These are phyloP conservation scores for Clarireedia sp. DNA, from an alignment of 2,329 filamentous ascomycete species.

Conservation along the genomic window DNA sequence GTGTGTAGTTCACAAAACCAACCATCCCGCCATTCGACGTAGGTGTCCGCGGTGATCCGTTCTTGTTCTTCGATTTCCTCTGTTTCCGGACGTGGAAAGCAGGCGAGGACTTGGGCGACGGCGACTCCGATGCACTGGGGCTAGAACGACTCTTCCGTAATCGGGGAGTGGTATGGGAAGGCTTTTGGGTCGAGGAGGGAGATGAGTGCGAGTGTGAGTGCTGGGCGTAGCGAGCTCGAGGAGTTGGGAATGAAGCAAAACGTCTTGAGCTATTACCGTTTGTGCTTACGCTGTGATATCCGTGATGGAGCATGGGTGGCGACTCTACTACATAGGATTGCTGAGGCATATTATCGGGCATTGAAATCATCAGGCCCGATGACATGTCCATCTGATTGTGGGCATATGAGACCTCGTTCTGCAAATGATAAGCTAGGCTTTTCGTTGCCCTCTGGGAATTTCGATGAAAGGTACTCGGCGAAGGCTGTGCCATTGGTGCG, in stretches of 20 bases:
- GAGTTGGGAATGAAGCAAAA: conserved; percentile 1
- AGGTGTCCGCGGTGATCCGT: conserved; percentile 32
- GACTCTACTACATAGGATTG: conserved; percentile 20
- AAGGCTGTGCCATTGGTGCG: conserved; percentile 23
- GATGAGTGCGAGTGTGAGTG: conserved; percentile 7
- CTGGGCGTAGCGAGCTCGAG: neutral
- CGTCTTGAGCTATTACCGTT: conserved; percentile 3
- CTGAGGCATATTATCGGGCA: conserved; percentile 17
- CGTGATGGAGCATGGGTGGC: conserved; percentile 16
- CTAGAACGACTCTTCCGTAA: conserved; percentile 7
- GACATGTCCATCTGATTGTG: conserved; percentile 16
- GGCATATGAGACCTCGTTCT: conserved; percentile 23
- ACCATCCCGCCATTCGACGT: conserved; percentile 31
- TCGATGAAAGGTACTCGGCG: conserved; percentile 20
- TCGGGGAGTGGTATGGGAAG: neutral
- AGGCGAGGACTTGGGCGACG: conserved; percentile 10
- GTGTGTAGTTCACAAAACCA: conserved; percentile 86
- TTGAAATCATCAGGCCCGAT: conserved; percentile 27
- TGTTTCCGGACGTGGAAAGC: conserved; percentile 23
- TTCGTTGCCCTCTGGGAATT: conserved; percentile 24
- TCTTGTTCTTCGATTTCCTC: conserved; percentile 14
- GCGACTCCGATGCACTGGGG: conserved; percentile 14
- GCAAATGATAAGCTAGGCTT: conserved; percentile 24
- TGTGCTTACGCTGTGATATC: conserved; percentile 9
- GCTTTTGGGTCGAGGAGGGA: conserved; percentile 6